phyloP scores from a whole-genome alignment of 495 filamentous ascomycete genomes.

The Penicillium manginii region DNA sequence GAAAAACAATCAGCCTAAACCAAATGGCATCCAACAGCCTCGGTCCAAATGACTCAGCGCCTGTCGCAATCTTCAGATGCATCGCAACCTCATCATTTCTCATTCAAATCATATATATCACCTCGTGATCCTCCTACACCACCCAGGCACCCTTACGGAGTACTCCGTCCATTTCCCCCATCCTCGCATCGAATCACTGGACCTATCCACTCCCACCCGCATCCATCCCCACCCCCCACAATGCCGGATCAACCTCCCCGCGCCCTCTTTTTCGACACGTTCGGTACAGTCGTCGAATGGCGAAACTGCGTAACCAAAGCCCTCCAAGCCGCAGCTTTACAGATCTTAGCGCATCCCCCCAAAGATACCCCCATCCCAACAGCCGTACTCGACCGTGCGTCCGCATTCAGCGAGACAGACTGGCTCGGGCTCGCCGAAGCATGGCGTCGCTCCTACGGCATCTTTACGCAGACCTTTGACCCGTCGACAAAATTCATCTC shows the following conservation, averaged over 20 bases:
- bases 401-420: constrained; percentile 54
- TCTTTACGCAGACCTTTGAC: constrained; percentile 59
- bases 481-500: constrained; percentile 52
- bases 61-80: background rate
- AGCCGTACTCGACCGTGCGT: constrained; percentile 49
- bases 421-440: constrained; percentile 67
- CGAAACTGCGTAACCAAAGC: constrained; percentile 60
- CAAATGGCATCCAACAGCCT: constrained; percentile 2
- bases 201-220: background rate
- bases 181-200: background rate
- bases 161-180: background rate
- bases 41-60: constrained; percentile 9
- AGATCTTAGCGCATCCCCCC: constrained; percentile 45
- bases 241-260: constrained; percentile 40
- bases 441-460: constrained; percentile 67
- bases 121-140: too few species aligned
- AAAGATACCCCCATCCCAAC: constrained; percentile 51
- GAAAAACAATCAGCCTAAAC: constrained; percentile 20
- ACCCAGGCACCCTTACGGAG: too few species aligned
- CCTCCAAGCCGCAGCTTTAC: constrained; percentile 42
- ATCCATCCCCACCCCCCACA: background rate
- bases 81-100: background rate
- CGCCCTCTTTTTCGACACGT: constrained; percentile 66
- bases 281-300: constrained; percentile 81
- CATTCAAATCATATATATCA: background rate